Evolutionary conservation across 2,329 filamentous ascomycete species (phyloP), one percentile per base, ranked within the genome.

Genomic region (Epichloe sp.): DNA sequence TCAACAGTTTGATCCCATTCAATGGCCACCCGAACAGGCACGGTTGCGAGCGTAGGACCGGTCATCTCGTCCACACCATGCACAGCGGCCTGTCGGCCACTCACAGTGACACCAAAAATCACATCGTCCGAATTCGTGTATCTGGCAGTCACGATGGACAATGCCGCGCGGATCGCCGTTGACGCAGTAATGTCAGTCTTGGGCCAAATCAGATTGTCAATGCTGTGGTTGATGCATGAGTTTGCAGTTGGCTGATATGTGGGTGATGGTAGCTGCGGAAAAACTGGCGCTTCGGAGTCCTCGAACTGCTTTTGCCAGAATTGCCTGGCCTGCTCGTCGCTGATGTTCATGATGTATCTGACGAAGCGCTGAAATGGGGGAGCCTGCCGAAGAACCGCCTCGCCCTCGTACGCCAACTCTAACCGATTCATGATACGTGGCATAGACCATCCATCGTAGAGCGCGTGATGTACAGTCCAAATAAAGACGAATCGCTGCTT

Each of bases 371-470:
- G 69, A 71, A 72, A 14, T 23, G 49, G 41, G 41, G 49, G 52
- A 19, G 41, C 12, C 12, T 52, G 41, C 36, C 62, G 61, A 15
- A 67, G 63, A 0, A 63, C 34, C 21, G 12, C 37, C 2, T 62
- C 50, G 5, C 62, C 62, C 15, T 64, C 57, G 45, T 68, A 70
- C 4, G 65, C 65, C 36, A 58, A 57, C 51, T 70, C 68, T 38
- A 72, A 62, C 47, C 63, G 62, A 17, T 70, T 69, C 35, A 72
- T 62, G 1, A 73, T 57, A 6, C 72, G 59, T 5, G 65, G 65
- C 67, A 73, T 68, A 1, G 68, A 71, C 72, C 74, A 76, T 17
- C 74, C 74, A 48, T 78, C 75, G 52, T 77, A 78, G 0, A 76
- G 59, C 10, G 68, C 69, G 54, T 77, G 74, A 52, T 76, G 74